Evolutionary conservation across 148 eudicot genomes (phyloP), one percentile per base, ranked within the genome.

Genomic region (Fagopyrum esculentum): DNA sequence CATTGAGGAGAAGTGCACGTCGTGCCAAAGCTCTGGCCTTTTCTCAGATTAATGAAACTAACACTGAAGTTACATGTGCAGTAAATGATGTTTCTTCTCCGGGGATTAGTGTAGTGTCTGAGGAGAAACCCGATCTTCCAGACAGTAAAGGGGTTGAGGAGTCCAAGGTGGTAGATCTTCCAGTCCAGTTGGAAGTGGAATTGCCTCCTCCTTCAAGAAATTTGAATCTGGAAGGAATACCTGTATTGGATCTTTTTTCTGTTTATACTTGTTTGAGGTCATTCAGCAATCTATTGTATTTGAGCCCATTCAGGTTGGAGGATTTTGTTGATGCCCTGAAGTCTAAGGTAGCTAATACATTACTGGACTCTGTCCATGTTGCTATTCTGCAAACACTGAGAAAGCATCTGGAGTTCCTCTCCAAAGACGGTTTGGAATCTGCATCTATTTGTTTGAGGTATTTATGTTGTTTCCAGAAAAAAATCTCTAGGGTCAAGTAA

Each of bases 251-350:
- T 81, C 74, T 96, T 46, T 88, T 96, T 83, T 87, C 91, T 16
- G 93, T 96, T 82, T 96, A 96, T 84, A 64, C 98, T 43, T 92
- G 86, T 80, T 82, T 96, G 83, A 84, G 98, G 79, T 89, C 98
- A 43, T 92, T 96, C 81, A 96, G 98, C 80, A 88, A 83, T 61
- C 81, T 85, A 72, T 78, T 96, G 76, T 96, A 85, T 77, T 78
- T 96, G 86, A 96, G 98, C 74, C 99, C 99, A 19, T 96, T 96
- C 77, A 83, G 75, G 80, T 70, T 96, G 91, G 98, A 84, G 83
- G 99, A 92, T 79, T 85, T 96, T 60, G 97, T 90, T 64, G 85
- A 77, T 29, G 85, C 97, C 48, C 71, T 96, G 76, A 89, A 82
- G 86, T 84, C 84, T 78, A 82, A 69, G 73, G 78, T 76, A 60